phyloP scores from a whole-genome alignment of 1,284 basidiomycete genomes.

The Baeospora myosura region DNA sequence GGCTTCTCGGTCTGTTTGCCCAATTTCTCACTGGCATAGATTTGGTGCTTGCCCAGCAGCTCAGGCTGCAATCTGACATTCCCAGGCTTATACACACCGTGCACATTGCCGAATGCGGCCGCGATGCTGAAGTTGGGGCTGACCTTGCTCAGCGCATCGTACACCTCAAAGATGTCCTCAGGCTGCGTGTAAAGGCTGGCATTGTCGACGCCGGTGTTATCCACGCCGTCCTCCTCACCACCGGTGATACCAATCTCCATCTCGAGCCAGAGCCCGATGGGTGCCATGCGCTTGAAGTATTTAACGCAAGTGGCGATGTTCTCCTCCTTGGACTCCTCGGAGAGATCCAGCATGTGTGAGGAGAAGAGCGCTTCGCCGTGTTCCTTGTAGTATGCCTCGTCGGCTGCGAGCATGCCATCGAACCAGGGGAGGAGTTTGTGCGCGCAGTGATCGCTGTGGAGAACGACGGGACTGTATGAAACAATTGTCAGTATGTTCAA shows the following conservation, averaged over 20 bases:
- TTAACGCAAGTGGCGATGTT: slow-evolving; percentile 93
- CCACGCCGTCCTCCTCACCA: slow-evolving; percentile 98
- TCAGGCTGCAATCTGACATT: slow-evolving; percentile 92
- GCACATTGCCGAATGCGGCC: slow-evolving; percentile 95
- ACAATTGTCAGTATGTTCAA: slow-evolving; percentile 7
- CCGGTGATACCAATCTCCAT: slow-evolving; percentile 99
- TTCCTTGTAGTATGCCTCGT: slow-evolving; percentile 89
- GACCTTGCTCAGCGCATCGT: slow-evolving; percentile 78
- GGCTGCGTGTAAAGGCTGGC: slow-evolving; percentile 94
- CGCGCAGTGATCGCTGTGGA: slow-evolving; percentile 99
- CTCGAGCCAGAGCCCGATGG: slow-evolving; percentile 94
- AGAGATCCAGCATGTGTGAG: slow-evolving; percentile 99
- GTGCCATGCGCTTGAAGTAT: slow-evolving; percentile 96
- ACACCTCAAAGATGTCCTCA: slow-evolving; percentile 91
- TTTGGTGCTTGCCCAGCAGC: slow-evolving; percentile 90
- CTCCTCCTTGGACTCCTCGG: slow-evolving; percentile 95
- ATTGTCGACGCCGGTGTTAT: slow-evolving; percentile 95
- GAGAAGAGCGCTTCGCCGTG: slow-evolving; percentile 93
- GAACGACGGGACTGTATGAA: slow-evolving; percentile 75
- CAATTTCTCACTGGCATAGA: slow-evolving; percentile 67
- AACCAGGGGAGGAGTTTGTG: slow-evolving; percentile 99
- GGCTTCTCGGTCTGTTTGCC: slow-evolving; percentile 67
- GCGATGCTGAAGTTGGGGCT: slow-evolving; percentile 95
- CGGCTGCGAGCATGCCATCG: slow-evolving; percentile 97
- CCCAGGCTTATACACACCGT: slow-evolving; percentile 93